Evolutionary conservation across 495 filamentous ascomycete species (phyloP).

Genomic region (Chaetomidium leptoderma): DNA sequence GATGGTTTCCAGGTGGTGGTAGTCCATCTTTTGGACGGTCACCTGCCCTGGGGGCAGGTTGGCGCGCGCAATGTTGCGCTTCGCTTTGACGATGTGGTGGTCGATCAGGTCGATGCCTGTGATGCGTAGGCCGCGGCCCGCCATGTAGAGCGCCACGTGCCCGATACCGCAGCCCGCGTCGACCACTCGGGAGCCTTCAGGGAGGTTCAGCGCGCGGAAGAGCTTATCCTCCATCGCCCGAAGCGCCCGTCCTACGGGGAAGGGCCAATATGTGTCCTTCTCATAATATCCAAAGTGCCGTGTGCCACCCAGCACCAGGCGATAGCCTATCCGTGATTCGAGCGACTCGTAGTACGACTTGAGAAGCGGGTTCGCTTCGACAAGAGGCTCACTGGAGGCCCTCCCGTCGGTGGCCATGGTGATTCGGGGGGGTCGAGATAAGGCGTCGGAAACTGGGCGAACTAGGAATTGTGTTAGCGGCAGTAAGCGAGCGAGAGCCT

Average conservation of each 20-base stretch:
- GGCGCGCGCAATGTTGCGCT: constrained; percentile 37
- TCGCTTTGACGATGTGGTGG: constrained; percentile 45
- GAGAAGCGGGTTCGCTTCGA: constrained; percentile 14
- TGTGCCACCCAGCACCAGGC: constrained; percentile 47
- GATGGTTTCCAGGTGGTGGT: constrained; percentile 49
- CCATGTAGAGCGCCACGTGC: constrained; percentile 48
- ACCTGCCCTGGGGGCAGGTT: constrained; percentile 38
- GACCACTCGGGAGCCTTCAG: constrained; percentile 40
- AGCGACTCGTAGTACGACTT: constrained; percentile 33
- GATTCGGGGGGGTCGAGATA: background rate
- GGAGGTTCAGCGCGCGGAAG: constrained; percentile 34
- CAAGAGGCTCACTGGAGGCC: background rate
- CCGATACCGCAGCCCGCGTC: constrained; percentile 53
- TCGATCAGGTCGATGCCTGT: constrained; percentile 51
- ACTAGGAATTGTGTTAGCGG: background rate
- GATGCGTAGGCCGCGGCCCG: constrained; percentile 39
- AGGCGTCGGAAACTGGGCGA: background rate
- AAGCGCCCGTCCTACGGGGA: constrained; percentile 41
- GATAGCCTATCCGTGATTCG: constrained; percentile 50
- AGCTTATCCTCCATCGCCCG: constrained; percentile 50
- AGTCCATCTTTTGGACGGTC: constrained; percentile 45
- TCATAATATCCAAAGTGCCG: constrained; percentile 52
- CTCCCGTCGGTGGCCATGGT: background rate
- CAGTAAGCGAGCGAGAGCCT: background rate
- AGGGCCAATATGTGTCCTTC: constrained; percentile 46